Percentiles rank a stretch among this genome's conserved stretches.
These are phyloP conservation scores for Actinomucor elegans DNA, from an alignment of 371 early-diverging fungal species.

Conservation along the genomic window DNA sequence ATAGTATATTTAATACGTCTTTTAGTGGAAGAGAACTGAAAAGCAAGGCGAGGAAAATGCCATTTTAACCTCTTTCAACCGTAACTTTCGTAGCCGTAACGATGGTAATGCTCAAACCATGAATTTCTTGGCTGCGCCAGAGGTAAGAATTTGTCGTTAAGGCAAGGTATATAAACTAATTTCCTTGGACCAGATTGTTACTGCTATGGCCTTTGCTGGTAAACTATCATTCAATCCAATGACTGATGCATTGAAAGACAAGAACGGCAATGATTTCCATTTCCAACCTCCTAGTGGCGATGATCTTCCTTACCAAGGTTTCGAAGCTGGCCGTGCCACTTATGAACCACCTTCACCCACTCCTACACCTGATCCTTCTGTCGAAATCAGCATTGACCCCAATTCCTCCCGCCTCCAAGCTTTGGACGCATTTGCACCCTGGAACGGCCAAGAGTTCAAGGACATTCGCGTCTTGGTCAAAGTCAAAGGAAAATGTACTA, in stretches of 20 bases:
- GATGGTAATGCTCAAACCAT: constrained; percentile 94
- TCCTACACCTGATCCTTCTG: constrained; percentile 55
- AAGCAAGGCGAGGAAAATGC: constrained; percentile 75
- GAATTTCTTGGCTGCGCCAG: constrained; percentile 94
- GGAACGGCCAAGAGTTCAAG: constrained; percentile 80
- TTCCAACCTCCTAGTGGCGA: constrained; percentile 83
- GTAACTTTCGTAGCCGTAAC: constrained; percentile 95
- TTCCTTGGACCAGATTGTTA: too few species aligned
- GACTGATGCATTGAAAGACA: constrained; percentile 75
- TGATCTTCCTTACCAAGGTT: constrained; percentile 87
- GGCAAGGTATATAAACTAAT: too few species aligned
- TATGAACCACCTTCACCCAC: constrained; percentile 63
- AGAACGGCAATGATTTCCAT: constrained; percentile 73
- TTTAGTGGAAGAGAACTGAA: constrained; percentile 86
- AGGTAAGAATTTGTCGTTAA: too few species aligned
- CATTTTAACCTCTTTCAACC: constrained; percentile 95
- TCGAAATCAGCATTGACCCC: constrained; percentile 68
- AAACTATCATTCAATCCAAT: constrained; percentile 89
- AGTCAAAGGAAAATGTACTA: constrained; percentile 97
- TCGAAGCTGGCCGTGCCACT: constrained; percentile 73
- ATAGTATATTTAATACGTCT: neutral
- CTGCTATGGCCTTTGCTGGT: constrained; percentile 91
- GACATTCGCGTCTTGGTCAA: constrained; percentile 82
- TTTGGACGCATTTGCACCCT: constrained; percentile 78
- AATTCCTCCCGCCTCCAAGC: constrained; percentile 83